Percentiles rank a stretch among this genome's conserved stretches.
These are phyloP conservation scores for Tanozyma kutaoensis DNA, from an alignment of 805 yeast species.

Conservation along the genomic window DNA sequence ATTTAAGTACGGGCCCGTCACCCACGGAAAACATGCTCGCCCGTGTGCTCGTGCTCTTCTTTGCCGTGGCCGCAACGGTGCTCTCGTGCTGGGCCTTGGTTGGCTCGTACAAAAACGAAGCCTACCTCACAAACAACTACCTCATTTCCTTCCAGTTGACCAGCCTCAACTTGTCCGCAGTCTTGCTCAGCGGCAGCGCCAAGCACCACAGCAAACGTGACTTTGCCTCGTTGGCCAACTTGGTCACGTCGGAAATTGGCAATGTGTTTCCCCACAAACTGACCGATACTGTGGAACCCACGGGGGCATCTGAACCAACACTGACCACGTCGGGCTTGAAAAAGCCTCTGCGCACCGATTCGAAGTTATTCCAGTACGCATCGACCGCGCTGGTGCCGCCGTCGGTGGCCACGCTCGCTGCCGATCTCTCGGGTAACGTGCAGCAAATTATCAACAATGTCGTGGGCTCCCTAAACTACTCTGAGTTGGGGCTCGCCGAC, in stretches of 20 bases:
- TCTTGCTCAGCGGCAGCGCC: conserved; percentile 5
- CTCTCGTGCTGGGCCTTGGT: conserved; percentile 22
- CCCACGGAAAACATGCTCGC: conserved; percentile 9
- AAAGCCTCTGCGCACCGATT: too few species aligned
- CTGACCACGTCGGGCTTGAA: too few species aligned
- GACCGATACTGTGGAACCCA: too few species aligned
- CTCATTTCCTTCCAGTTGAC: conserved; percentile 21
- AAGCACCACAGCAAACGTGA: too few species aligned
- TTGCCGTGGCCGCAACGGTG: conserved; percentile 17
- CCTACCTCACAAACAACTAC: conserved; percentile 20
- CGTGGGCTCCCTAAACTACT: conserved; percentile 12
- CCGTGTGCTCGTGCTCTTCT: conserved; percentile 16
- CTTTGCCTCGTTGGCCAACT: too few species aligned
- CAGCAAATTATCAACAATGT: conserved; percentile 1
- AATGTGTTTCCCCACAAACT: too few species aligned
- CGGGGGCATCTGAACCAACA: too few species aligned
- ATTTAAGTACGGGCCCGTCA: background rate
- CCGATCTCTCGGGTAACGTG: conserved; percentile 3
- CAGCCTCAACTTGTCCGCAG: conserved; percentile 15
- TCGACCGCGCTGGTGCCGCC: conserved; percentile 5
- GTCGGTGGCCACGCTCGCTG: conserved; percentile 5
- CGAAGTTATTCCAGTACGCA: conserved; percentile 4
- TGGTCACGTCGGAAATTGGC: too few species aligned
- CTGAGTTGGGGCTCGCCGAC: conserved; percentile 26
- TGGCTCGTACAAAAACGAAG: conserved; percentile 23